phyloP scores from a whole-genome alignment of 495 filamentous ascomycete genomes.

The Rostrohypoxylon terebratum region DNA sequence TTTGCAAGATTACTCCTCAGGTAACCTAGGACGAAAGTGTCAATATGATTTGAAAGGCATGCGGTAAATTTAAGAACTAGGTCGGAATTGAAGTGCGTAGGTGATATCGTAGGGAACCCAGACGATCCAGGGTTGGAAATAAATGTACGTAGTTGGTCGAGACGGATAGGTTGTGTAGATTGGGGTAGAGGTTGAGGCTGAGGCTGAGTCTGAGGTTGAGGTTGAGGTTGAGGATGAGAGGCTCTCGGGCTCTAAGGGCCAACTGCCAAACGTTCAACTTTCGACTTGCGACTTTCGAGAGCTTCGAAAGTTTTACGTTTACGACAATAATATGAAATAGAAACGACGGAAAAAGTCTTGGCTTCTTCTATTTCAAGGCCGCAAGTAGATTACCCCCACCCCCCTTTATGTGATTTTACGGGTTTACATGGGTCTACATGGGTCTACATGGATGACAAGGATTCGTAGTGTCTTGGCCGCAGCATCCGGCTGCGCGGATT shows the following conservation, averaged over 20 bases:
- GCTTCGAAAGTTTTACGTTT: slow-evolving; percentile 27
- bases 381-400: slow-evolving; percentile 11
- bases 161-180: slow-evolving; percentile 13
- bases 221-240: slow-evolving; percentile 9
- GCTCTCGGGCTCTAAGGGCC: slow-evolving; percentile 31
- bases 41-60: slow-evolving; percentile 29
- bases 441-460: neutral
- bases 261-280: too few species aligned
- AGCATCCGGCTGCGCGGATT: slow-evolving; percentile 30
- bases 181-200: slow-evolving; percentile 13
- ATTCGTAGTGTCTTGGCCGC: slow-evolving; percentile 27
- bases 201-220: slow-evolving; percentile 14
- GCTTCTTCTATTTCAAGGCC: slow-evolving; percentile 25
- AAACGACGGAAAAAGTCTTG: slow-evolving; percentile 35
- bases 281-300: slow-evolving; percentile 13
- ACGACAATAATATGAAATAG: slow-evolving; percentile 20
- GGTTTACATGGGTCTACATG: neutral
- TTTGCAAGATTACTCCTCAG: slow-evolving; percentile 10
- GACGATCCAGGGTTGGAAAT: slow-evolving; percentile 6
- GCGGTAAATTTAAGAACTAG: slow-evolving; percentile 17
- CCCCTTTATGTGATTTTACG: slow-evolving; percentile 25
- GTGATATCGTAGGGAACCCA: slow-evolving; percentile 17
- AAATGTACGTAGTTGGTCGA: slow-evolving; percentile 15
- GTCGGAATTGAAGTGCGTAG: slow-evolving; percentile 11
- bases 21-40: slow-evolving; percentile 19